Conservation (phyloP, 345 rosid genomes). For the Dimocarpus longan region DNA sequence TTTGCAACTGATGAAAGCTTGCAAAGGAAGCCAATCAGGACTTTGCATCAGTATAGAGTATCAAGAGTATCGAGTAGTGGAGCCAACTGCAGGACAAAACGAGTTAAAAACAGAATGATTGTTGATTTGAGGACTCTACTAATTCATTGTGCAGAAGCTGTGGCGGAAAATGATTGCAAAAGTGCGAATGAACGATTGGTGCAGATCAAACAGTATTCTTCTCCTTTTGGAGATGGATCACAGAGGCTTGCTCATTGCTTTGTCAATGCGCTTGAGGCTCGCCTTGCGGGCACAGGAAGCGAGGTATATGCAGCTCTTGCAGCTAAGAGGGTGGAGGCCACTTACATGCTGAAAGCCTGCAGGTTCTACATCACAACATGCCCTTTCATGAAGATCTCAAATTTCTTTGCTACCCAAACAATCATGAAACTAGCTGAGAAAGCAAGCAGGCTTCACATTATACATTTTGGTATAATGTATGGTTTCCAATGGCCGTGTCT, state of each 20-base stretch:
- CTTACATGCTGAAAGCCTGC: constrained; percentile 58
- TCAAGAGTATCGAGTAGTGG: constrained; percentile 26
- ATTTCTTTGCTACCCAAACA: constrained; percentile 49
- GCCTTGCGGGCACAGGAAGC: constrained; percentile 55
- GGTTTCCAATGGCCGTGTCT: constrained; percentile 94
- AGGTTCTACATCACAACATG: constrained; percentile 52
- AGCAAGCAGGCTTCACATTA: constrained; percentile 61
- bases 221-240: constrained; percentile 55
- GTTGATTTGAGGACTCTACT: constrained; percentile 55
- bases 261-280: constrained; percentile 66
- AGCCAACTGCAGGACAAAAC: constrained; percentile 11
- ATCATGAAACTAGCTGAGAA: constrained; percentile 51
- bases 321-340: constrained; percentile 40
- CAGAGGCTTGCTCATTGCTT: constrained; percentile 70
- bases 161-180: constrained; percentile 56
- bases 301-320: constrained; percentile 31
- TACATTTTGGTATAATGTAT: constrained; percentile 78
- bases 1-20: constrained; percentile 20
- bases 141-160: constrained; percentile 73
- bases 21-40: neutral
- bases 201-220: constrained; percentile 68
- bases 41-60: neutral
- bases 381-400: constrained; percentile 63
- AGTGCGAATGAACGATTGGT: constrained; percentile 53
- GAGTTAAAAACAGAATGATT: constrained; percentile 33